A percentile compares a stretch with the other conserved stretches of the same genome.
These are phyloP conservation scores for Arthrobotrys sinensis DNA, from an alignment of 2,329 filamentous ascomycete genomes.

Conservation along the genomic window DNA sequence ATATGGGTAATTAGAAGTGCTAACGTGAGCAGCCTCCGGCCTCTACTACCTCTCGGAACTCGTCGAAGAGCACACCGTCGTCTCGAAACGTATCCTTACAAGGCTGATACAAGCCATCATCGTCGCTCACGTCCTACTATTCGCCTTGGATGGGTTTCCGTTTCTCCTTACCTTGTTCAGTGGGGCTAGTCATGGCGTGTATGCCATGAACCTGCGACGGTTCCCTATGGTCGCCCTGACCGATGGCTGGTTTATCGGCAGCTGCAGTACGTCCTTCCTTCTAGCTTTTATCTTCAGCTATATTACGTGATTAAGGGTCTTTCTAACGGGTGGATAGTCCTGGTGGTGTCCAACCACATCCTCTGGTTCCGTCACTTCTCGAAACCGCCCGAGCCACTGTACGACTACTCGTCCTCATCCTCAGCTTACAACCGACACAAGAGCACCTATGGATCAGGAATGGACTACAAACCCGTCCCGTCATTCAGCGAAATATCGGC, in stretches of 20 bases:
- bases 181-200: slow-evolving; percentile 85
- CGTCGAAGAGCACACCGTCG: slow-evolving; percentile 96
- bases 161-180: slow-evolving; percentile 81
- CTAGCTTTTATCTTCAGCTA: not conserved
- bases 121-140: slow-evolving; percentile 79
- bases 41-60: slow-evolving; percentile 98
- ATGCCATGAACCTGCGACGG: slow-evolving; percentile 85
- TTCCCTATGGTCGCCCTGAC: slow-evolving; percentile 71
- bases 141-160: slow-evolving; percentile 88
- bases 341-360: slow-evolving; percentile 92
- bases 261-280: slow-evolving; percentile 78
- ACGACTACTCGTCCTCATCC: slow-evolving; percentile 75
- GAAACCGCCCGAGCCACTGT: slow-evolving; percentile 72
- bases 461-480: slow-evolving; percentile 73
- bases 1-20: slow-evolving; percentile 16
- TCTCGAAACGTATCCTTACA: slow-evolving; percentile 88
- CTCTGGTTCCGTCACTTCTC: slow-evolving; percentile 97
- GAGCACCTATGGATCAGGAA: slow-evolving; percentile 64
- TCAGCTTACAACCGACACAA: slow-evolving; percentile 71
- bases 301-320: slow-evolving; percentile 4
- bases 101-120: slow-evolving; percentile 89
- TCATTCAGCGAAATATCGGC: slow-evolving; percentile 94
- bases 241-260: slow-evolving; percentile 50
- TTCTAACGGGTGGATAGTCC: slow-evolving; percentile 69
- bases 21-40: slow-evolving; percentile 79